Base-by-base conservation (phyloP, 495 filamentous ascomycete species). In the Aspergillus hancockii region DNA sequence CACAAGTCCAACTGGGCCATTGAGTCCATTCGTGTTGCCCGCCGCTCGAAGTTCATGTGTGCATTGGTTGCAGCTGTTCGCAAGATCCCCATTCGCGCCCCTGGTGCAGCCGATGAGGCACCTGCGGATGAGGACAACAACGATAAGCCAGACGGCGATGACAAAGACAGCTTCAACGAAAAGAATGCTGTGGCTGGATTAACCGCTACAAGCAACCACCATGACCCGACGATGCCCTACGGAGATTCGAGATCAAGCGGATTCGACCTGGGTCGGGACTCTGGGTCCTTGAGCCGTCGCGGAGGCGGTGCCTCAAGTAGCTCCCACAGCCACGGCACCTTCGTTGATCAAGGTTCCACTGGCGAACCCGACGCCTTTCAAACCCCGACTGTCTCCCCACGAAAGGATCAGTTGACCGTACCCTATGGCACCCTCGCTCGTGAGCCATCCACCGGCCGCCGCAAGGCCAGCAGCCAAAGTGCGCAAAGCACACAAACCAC, bases 1-100 rank as follows among this genome's bases (percentile, higher is more conserved):
- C 92, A 97, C 79, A 97, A 97, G 68, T 89, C 88, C 60, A 98
- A 98, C 76, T 98, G 94, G 94, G 86, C 93, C 47, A 97, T 95
- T 70, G 93, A 96, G 59, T 81, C 84, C 30, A 80, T 98, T 40
- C 88, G 93, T 22, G 85, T 89, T 22, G 82, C 89, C 16, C 87
- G 94, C 43, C 88, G 93, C 54, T 94, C 90, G 66, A 97, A 96
- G 72, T 97, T 98, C 77, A 94, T 98, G 86, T 96, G 92, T 66
- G 94, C 94, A 4, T 80, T 98, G 41, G 87, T 96, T 8, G 75
- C 92, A 10, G 93, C 94, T 9, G 79, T 97, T 36, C 89, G 90
- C 72, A 89, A 86, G 71, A 83, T 98, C 16, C 92, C 91, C 5
- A 95, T 98, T 67, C 87, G 93, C 55, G 54, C 55, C 8, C 59